A percentile compares a stretch with the other conserved stretches of the same genome.
phyloP scores from a whole-genome alignment of 495 filamentous ascomycete species.

The Polyplosphaeria fusca region DNA sequence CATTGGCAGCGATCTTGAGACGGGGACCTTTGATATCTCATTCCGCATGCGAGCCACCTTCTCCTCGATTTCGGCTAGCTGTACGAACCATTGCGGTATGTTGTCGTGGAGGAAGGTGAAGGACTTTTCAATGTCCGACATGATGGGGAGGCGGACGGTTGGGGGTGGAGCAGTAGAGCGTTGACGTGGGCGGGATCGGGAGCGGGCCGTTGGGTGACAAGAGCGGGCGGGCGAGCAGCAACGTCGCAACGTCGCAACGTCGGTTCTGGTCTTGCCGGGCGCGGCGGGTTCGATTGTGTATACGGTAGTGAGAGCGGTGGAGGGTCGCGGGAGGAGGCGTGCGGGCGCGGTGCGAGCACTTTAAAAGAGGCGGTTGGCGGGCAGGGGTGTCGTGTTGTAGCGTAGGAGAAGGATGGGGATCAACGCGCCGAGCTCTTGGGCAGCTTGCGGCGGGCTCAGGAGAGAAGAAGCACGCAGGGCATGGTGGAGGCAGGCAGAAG shows the following conservation, averaged over 20 bases:
- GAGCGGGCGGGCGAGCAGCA: not conserved
- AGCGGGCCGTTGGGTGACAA: slow-evolving; percentile 12
- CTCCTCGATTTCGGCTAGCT: slow-evolving; percentile 21
- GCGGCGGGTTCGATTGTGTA: slow-evolving; percentile 7
- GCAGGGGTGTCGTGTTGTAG: slow-evolving; percentile 15
- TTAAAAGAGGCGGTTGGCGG: slow-evolving; percentile 20
- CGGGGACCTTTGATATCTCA: slow-evolving; percentile 57
- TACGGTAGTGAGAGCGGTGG: not conserved
- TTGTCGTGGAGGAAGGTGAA: slow-evolving; percentile 33
- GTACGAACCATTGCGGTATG: slow-evolving; percentile 31
- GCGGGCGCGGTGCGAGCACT: slow-evolving; percentile 3
- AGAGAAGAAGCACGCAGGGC: slow-evolving; percentile 19
- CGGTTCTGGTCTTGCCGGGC: not conserved
- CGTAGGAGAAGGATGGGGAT: slow-evolving; percentile 28
- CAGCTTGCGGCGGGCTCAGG: slow-evolving; percentile 19
- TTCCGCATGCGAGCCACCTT: slow-evolving; percentile 66
- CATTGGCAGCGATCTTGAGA: slow-evolving; percentile 42
- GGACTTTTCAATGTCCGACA: slow-evolving; percentile 30
- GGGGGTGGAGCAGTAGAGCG: not conserved
- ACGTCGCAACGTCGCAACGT: not conserved
- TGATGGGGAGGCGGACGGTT: slow-evolving; percentile 9
- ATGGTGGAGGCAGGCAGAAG: slow-evolving; percentile 16
- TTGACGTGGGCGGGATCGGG: slow-evolving; percentile 6
- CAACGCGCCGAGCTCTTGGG: slow-evolving; percentile 15
- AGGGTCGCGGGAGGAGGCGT: slow-evolving; percentile 1